Evolutionary conservation across 2,329 filamentous ascomycete genomes (phyloP).

Genomic region (Neonectria faginata): DNA sequence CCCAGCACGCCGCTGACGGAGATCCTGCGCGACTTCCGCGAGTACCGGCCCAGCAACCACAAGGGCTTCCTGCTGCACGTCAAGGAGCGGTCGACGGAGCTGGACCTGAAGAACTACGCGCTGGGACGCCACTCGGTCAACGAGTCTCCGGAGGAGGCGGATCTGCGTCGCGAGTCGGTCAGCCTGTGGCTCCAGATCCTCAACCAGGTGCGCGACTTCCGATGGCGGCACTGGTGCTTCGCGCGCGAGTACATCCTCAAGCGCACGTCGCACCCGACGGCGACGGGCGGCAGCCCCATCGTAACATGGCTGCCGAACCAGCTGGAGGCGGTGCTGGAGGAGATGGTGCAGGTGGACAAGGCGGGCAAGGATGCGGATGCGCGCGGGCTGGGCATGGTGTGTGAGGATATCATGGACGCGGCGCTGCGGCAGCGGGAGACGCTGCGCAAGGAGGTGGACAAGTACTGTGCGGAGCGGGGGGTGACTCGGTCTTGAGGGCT

Average conservation of each 20-base stretch:
- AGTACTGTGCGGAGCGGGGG: slow-evolving; percentile 76
- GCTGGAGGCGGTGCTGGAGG: slow-evolving; percentile 76
- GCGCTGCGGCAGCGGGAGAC: slow-evolving; percentile 73
- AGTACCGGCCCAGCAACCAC: slow-evolving; percentile 90
- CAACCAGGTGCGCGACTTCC: slow-evolving; percentile 82
- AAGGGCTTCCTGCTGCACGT: slow-evolving; percentile 85
- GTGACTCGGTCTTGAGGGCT: slow-evolving; percentile 44
- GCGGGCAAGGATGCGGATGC: slow-evolving; percentile 45
- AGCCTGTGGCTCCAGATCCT: slow-evolving; percentile 73
- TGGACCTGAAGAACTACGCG: slow-evolving; percentile 70
- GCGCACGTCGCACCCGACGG: slow-evolving; percentile 79
- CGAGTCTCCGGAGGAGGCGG: slow-evolving; percentile 46
- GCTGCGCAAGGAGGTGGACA: slow-evolving; percentile 78
- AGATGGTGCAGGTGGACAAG: slow-evolving; percentile 73
- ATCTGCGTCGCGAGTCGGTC: slow-evolving; percentile 64
- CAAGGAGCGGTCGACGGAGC: slow-evolving; percentile 58
- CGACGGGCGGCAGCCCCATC: slow-evolving; percentile 84
- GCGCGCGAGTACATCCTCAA: slow-evolving; percentile 87
- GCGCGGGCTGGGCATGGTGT: slow-evolving; percentile 58
- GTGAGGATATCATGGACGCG: slow-evolving; percentile 74
- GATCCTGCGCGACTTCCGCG: slow-evolving; percentile 88
- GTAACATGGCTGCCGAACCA: slow-evolving; percentile 89
- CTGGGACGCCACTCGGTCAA: slow-evolving; percentile 50
- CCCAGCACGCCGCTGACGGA: slow-evolving; percentile 88
- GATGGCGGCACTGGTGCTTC: slow-evolving; percentile 89